These are phyloP conservation scores for Tuber borchii DNA, from an alignment of 495 filamentous ascomycete genomes.

Conservation along the genomic window DNA sequence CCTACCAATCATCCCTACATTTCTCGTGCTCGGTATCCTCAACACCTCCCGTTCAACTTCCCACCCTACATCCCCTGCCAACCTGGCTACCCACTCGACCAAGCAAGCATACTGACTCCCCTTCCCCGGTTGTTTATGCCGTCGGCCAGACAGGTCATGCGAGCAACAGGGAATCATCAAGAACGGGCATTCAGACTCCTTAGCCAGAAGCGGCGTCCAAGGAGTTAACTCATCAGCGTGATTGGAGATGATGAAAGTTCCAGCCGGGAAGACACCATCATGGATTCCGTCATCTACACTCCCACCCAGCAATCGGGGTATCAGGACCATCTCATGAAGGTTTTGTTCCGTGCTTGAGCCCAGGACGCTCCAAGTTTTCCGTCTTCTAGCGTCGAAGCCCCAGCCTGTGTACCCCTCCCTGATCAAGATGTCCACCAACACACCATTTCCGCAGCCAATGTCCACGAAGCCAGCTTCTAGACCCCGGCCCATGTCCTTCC, in stretches of 20 bases:
- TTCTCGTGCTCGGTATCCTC: constrained; percentile 83
- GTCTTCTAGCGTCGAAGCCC: constrained; percentile 78
- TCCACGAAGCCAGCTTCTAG: constrained; percentile 86
- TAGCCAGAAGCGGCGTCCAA: constrained; percentile 88
- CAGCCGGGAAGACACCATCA: constrained; percentile 62
- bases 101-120: constrained; percentile 67
- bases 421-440: constrained; percentile 78
- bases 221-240: constrained; percentile 92
- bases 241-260: constrained; percentile 91
- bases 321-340: constrained; percentile 64
- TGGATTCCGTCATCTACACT: constrained; percentile 47
- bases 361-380: constrained; percentile 79
- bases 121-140: constrained; percentile 50
- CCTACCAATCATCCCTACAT: constrained; percentile 69
- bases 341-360: constrained; percentile 49
- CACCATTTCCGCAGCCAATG: constrained; percentile 89
- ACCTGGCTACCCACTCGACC: constrained; percentile 59
- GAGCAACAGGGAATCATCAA: constrained; percentile 93
- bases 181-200: constrained; percentile 67
- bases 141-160: constrained; percentile 68
- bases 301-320: constrained; percentile 53
- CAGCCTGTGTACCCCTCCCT: constrained; percentile 77
- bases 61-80: constrained; percentile 67
- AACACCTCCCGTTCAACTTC: constrained; percentile 70
- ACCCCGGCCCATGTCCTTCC: constrained; percentile 59